These are phyloP conservation scores for Shiraia bambusicola DNA, from an alignment of 2,329 filamentous ascomycete species.

Conservation along the genomic window DNA sequence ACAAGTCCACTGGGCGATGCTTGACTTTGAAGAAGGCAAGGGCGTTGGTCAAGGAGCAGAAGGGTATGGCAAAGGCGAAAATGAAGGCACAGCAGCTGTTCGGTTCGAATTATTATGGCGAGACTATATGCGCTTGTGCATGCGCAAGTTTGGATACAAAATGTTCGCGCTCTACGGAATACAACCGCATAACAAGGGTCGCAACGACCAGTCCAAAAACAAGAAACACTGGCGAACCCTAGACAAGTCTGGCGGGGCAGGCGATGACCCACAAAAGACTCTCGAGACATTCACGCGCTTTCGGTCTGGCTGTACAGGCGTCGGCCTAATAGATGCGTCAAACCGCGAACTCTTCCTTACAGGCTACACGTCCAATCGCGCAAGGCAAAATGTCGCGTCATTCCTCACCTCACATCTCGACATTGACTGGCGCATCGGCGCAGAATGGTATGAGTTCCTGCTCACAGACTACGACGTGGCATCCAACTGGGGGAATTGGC, in stretches of 20 bases:
- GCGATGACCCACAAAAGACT: conserved; percentile 49
- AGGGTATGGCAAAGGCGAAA: conserved; percentile 71
- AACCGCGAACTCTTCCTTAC: conserved; percentile 74
- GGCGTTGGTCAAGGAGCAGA: conserved; percentile 21
- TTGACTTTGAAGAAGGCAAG: conserved; percentile 68
- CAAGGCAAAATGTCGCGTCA: conserved; percentile 73
- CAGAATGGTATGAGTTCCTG: conserved; percentile 78
- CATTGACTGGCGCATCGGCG: conserved; percentile 78
- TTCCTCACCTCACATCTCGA: conserved; percentile 72
- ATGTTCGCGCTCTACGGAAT: conserved; percentile 70
- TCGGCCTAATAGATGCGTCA: conserved; percentile 75
- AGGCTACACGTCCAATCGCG: conserved; percentile 76
- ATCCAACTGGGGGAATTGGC: conserved; percentile 82
- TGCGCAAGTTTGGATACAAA: conserved; percentile 65
- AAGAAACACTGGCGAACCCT: conserved; percentile 35
- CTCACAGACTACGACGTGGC: conserved; percentile 75
- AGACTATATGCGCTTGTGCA: conserved; percentile 79
- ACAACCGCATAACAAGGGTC: conserved; percentile 37
- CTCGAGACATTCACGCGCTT: conserved; percentile 56
- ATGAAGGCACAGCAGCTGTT: conserved; percentile 67
- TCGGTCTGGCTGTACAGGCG: conserved; percentile 68
- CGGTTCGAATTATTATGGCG: conserved; percentile 74
- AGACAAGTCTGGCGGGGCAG: conserved; percentile 30
- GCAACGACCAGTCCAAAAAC: conserved; percentile 44
- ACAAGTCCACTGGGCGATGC: conserved; percentile 69